Evolutionary conservation across 805 yeast genomes (phyloP).

Genomic region (Candida khao-thaluensis): DNA sequence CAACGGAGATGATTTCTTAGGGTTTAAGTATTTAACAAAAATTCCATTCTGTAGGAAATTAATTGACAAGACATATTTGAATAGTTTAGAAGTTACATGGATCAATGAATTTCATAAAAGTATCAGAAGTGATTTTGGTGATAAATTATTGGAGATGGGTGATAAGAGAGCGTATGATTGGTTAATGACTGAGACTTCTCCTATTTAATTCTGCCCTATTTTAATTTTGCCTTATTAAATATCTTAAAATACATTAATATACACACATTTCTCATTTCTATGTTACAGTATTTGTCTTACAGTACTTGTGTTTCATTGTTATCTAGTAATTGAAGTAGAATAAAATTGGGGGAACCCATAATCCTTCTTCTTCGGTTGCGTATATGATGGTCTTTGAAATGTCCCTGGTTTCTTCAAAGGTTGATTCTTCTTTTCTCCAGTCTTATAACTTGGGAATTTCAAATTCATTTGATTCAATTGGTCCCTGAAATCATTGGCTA

Average conservation of each 20-base stretch:
- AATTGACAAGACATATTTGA: conserved; percentile 32
- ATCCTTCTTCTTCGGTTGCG: conserved; percentile 19
- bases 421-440: conserved; percentile 10
- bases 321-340: conserved; percentile 21
- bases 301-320: conserved; percentile 1
- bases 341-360: conserved; percentile 27
- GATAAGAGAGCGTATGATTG: conserved; percentile 65
- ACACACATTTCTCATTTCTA: conserved; percentile 8
- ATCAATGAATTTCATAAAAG: conserved; percentile 38
- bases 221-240: conserved; percentile 2
- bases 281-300: neutral
- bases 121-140: conserved; percentile 32
- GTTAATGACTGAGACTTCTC: conserved; percentile 65
- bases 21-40: conserved; percentile 41
- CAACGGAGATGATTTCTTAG: conserved; percentile 30
- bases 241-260: conserved; percentile 11
- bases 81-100: conserved; percentile 34
- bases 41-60: conserved; percentile 52
- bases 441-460: conserved; percentile 17
- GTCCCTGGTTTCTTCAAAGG: conserved; percentile 33
- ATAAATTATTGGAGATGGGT: conserved; percentile 48
- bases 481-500: conserved; percentile 6
- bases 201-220: conserved; percentile 18
- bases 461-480: conserved; percentile 8
- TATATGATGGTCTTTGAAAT: conserved; percentile 29